phyloP scores from a whole-genome alignment of 2,329 filamentous ascomycete species.

The Xylaria sp. region DNA sequence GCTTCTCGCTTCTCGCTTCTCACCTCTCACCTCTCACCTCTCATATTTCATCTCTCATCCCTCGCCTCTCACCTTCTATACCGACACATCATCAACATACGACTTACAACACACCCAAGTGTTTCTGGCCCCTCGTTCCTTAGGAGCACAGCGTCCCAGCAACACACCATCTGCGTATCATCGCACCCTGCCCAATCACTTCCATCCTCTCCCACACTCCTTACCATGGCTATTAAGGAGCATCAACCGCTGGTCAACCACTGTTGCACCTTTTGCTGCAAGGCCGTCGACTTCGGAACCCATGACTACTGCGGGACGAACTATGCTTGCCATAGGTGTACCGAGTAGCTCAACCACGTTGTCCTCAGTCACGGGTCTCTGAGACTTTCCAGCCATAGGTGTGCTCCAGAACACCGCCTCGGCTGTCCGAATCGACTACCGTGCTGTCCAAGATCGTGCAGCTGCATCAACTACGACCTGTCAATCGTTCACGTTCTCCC shows the following conservation, averaged over 20 bases:
- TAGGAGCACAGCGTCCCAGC: slow-evolving; percentile 40
- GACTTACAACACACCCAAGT: slow-evolving; percentile 52
- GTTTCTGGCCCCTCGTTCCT: slow-evolving; percentile 50
- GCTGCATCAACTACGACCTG: slow-evolving; percentile 23
- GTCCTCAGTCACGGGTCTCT: slow-evolving; percentile 19
- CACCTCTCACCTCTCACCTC: not conserved
- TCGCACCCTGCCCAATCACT: slow-evolving; percentile 14
- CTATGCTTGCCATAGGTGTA: slow-evolving; percentile 56
- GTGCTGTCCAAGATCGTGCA: slow-evolving; percentile 35
- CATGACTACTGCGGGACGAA: slow-evolving; percentile 60
- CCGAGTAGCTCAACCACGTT: slow-evolving; percentile 47
- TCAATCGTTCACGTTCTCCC: slow-evolving; percentile 24
- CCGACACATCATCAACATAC: not conserved
- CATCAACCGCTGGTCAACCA: slow-evolving; percentile 58
- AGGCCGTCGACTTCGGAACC: slow-evolving; percentile 59
- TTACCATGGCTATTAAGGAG: slow-evolving; percentile 57
- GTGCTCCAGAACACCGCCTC: slow-evolving; percentile 44
- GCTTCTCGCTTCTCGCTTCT: not conserved
- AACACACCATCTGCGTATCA: slow-evolving; percentile 5
- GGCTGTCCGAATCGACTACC: slow-evolving; percentile 32
- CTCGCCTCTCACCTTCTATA: slow-evolving; percentile 52
- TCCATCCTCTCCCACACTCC: slow-evolving; percentile 27
- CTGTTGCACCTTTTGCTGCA: slow-evolving; percentile 65
- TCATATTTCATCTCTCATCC: not conserved
- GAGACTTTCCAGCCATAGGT: slow-evolving; percentile 43